Conservation (phyloP, 2,329 filamentous ascomycete genomes). For the Geoglossum cookeanum region DNA sequence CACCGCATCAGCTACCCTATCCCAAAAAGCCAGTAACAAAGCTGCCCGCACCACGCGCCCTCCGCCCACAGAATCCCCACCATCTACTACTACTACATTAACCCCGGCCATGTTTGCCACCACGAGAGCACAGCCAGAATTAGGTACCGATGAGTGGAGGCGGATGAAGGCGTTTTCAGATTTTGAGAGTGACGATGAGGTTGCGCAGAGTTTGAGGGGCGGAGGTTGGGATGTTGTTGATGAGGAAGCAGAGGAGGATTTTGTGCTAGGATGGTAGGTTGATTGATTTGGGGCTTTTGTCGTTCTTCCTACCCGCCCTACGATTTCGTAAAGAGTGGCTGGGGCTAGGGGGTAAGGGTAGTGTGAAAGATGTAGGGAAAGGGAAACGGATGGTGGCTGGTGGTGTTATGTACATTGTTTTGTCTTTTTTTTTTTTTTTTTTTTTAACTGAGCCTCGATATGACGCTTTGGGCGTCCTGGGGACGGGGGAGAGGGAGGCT, state of each 20-base stretch:
- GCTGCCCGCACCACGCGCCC: background rate
- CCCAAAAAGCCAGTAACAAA: background rate
- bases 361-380: background rate
- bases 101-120: background rate
- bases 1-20: conserved; percentile 20
- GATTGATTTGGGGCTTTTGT: background rate
- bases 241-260: background rate
- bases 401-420: too few species aligned
- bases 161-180: background rate
- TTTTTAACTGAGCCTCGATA: too few species aligned
- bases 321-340: background rate
- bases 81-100: background rate
- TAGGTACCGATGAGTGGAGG: background rate
- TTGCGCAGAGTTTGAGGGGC: background rate
- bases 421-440: too few species aligned
- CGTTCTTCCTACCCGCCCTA: too few species aligned
- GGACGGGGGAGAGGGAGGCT: too few species aligned
- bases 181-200: background rate
- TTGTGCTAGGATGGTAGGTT: background rate
- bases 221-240: background rate
- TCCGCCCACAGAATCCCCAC: background rate
- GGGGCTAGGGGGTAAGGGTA: background rate
- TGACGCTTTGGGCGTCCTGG: too few species aligned
- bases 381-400: too few species aligned
- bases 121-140: background rate